phyloP scores from a whole-genome alignment of 108 stramenopile species.

The Skeletonema potamos region DNA sequence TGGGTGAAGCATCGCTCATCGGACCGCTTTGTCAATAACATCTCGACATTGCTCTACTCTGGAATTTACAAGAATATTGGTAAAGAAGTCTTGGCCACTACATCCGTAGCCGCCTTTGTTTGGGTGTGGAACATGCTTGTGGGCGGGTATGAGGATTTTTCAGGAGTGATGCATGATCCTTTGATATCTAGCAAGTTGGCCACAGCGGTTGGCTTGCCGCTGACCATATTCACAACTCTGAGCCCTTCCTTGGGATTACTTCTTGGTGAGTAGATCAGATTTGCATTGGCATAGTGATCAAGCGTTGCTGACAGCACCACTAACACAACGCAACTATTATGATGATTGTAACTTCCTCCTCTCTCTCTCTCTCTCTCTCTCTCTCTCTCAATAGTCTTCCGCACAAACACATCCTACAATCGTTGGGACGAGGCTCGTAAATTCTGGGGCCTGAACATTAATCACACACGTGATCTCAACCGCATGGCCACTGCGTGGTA shows the following conservation, averaged over 20 bases:
- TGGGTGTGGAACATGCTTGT: constrained; percentile 39
- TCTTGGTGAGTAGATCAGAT: constrained; percentile 41
- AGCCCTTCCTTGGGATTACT: constrained; percentile 55
- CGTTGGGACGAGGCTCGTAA: constrained; percentile 40
- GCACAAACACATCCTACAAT: constrained; percentile 65
- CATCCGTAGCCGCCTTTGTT: constrained; percentile 43
- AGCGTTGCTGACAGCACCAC: background rate
- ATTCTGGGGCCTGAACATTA: constrained; percentile 28
- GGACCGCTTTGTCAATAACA: constrained; percentile 53
- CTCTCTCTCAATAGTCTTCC: constrained; percentile 17
- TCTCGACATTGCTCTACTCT: constrained; percentile 30
- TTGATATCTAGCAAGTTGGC: constrained; percentile 24
- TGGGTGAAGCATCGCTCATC: constrained; percentile 63
- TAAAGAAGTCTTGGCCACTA: constrained; percentile 39
- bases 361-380: background rate
- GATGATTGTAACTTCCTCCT: too few species aligned
- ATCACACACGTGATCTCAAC: constrained; percentile 31
- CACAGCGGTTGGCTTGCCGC: constrained; percentile 36
- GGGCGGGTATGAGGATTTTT: constrained; percentile 48
- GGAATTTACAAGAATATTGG: constrained; percentile 52
- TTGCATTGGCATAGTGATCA: background rate
- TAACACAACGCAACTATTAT: too few species aligned
- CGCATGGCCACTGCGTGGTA: constrained; percentile 25
- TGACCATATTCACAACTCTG: constrained; percentile 49
- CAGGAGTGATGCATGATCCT: constrained; percentile 42